A percentile compares a stretch with the other conserved stretches of the same genome.
These are phyloP conservation scores for Aspergillus spinulosporus DNA, from an alignment of 2,329 filamentous ascomycete species.

Conservation along the genomic window DNA sequence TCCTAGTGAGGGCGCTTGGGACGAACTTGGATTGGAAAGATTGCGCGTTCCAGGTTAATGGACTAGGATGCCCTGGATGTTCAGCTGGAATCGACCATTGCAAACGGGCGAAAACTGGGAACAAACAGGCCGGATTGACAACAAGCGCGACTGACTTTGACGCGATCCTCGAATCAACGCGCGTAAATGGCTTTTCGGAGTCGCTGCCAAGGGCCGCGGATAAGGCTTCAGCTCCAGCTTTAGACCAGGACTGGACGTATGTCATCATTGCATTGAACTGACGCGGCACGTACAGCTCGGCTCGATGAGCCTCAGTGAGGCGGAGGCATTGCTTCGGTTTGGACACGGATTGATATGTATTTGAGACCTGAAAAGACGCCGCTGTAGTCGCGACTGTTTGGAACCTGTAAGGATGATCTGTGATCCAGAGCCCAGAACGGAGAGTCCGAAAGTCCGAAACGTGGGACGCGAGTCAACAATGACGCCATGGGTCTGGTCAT, in stretches of 20 bases:
- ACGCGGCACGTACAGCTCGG: neutral
- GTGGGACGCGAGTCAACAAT: slow-evolving; percentile 36
- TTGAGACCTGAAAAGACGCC: neutral
- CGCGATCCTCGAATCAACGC: slow-evolving; percentile 32
- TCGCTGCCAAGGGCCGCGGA: slow-evolving; percentile 27
- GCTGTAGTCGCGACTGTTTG: neutral
- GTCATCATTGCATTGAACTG: slow-evolving; percentile 14
- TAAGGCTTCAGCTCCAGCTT: slow-evolving; percentile 13
- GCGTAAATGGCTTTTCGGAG: slow-evolving; percentile 26
- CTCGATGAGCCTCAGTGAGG: slow-evolving; percentile 7
- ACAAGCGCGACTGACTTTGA: slow-evolving; percentile 27
- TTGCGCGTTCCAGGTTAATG: slow-evolving; percentile 8
- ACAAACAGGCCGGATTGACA: slow-evolving; percentile 29
- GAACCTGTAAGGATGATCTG: slow-evolving; percentile 9
- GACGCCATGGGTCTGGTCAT: slow-evolving; percentile 26
- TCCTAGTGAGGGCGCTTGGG: no score
- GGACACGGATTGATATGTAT: no score
- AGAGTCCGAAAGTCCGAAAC: slow-evolving; percentile 25
- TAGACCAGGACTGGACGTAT: slow-evolving; percentile 7
- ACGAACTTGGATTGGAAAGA: neutral
- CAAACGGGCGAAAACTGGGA: slow-evolving; percentile 11
- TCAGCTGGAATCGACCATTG: slow-evolving; percentile 18
- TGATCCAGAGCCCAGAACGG: slow-evolving; percentile 23
- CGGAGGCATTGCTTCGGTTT: neutral
- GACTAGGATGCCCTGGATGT: slow-evolving; percentile 5